Conservation (phyloP, 2,329 filamentous ascomycete genomes). For the Colletotrichum sp. region DNA sequence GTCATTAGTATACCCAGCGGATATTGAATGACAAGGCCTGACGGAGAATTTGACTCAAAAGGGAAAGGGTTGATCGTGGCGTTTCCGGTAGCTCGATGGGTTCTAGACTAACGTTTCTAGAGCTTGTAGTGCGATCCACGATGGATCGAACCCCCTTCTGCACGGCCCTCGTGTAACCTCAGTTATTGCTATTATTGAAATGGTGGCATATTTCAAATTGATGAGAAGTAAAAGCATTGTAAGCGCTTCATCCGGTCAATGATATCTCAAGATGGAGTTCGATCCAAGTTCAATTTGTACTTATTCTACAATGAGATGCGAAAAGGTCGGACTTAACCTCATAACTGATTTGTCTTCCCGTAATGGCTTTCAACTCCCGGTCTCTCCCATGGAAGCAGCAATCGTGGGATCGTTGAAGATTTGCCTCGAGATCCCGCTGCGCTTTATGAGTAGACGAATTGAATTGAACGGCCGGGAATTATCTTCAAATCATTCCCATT, state of each 20-base stretch:
- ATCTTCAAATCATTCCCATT: background rate
- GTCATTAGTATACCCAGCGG: background rate
- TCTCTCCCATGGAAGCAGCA: background rate
- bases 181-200: background rate
- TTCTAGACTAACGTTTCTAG: background rate
- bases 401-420: background rate
- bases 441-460: background rate
- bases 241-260: background rate
- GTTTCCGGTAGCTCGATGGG: background rate
- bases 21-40: background rate
- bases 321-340: background rate
- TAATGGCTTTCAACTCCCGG: background rate
- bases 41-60: background rate
- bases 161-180: background rate
- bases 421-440: background rate
- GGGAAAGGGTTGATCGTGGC: background rate
- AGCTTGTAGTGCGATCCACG: background rate
- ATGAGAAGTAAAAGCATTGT: background rate
- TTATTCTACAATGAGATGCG: background rate
- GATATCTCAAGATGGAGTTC: fast-evolving
- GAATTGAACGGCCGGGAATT: background rate
- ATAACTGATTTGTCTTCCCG: fast-evolving
- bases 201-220: background rate
- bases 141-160: background rate
- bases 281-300: background rate